A percentile compares a stretch with the other conserved stretches of the same genome.
Evolutionary conservation across 2,329 filamentous ascomycete species (phyloP).

Genomic region (Didymella keratinophila): DNA sequence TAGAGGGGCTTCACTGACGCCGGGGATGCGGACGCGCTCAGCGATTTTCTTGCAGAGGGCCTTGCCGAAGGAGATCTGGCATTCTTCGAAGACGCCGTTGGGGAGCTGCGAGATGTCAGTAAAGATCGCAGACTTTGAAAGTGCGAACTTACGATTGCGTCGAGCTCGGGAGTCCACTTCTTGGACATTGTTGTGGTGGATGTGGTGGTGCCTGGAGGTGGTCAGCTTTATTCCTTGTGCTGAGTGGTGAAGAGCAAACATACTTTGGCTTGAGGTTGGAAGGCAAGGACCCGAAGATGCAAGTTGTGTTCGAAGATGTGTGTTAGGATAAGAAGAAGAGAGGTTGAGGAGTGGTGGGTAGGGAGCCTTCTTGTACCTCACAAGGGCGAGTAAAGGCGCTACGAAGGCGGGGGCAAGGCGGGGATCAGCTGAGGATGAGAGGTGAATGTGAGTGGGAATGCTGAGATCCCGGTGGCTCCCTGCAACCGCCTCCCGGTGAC

Average conservation of each 20-base stretch:
- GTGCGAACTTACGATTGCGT: conserved; percentile 10
- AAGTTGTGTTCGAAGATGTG: background rate
- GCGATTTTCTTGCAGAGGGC: conserved; percentile 25
- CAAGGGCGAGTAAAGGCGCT: background rate
- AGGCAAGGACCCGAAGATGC: no score
- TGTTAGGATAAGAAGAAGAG: background rate
- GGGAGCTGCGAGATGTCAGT: conserved; percentile 6
- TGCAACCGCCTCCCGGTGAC: background rate
- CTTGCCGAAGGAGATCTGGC: conserved; percentile 22
- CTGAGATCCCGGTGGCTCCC: background rate
- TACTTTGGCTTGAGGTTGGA: background rate
- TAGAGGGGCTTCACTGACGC: conserved; percentile 15
- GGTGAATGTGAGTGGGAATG: conserved; percentile 11
- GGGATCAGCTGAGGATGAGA: background rate
- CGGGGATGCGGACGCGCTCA: conserved; percentile 16
- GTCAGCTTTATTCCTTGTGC: background rate
- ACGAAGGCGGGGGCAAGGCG: background rate
- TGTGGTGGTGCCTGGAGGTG: background rate
- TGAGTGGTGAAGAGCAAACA: background rate
- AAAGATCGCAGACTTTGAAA: background rate
- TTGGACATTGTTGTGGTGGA: conserved; percentile 3
- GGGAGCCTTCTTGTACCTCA: background rate
- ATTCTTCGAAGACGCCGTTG: conserved; percentile 19
- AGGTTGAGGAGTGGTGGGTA: background rate
- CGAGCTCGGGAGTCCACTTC: conserved; percentile 19